Conservation (phyloP, 495 filamentous ascomycete species). For the Letharia columbiana region DNA sequence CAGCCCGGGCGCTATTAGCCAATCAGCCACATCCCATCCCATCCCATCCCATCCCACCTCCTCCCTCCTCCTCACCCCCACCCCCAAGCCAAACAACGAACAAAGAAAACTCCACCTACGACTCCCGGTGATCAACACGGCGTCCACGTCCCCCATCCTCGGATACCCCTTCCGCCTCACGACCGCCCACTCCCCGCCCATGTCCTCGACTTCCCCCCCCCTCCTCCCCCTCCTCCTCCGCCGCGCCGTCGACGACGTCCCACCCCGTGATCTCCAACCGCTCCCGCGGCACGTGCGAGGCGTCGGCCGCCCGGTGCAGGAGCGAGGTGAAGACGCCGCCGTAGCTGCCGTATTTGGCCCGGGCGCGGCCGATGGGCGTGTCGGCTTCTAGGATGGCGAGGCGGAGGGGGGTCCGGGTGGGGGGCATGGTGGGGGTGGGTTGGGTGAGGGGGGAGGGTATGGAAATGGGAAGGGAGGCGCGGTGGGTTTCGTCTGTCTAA, state of each 20-base stretch:
- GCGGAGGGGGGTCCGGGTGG: constrained; percentile 46
- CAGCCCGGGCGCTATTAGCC: not conserved
- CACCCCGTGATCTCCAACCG: constrained; percentile 53
- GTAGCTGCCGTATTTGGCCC: constrained; percentile 62
- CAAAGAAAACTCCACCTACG: constrained; percentile 29
- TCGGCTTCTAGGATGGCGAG: constrained; percentile 83
- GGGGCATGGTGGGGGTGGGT: not conserved
- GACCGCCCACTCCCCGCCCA: constrained; percentile 11
- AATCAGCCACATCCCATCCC: not conserved
- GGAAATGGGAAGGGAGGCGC: no score
- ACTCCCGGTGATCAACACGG: constrained; percentile 72
- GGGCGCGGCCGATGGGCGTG: constrained; percentile 48
- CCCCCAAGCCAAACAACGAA: no score
- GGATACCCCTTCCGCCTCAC: constrained; percentile 46
- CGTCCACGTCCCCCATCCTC: constrained; percentile 63
- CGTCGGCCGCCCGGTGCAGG: constrained; percentile 44
- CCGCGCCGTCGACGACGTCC: constrained; percentile 54
- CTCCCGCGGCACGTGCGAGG: constrained; percentile 34
- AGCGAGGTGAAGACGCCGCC: constrained; percentile 61
- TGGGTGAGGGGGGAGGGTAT: not conserved
- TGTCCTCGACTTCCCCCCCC: not conserved
- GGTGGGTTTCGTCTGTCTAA: no score
- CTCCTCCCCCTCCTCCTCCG: constrained; percentile 3
- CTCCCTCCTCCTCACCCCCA: no score
- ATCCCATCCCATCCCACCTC: not conserved